phyloP scores from a whole-genome alignment of 2,329 filamentous ascomycete species.

The Chalaropsis ovoidea region DNA sequence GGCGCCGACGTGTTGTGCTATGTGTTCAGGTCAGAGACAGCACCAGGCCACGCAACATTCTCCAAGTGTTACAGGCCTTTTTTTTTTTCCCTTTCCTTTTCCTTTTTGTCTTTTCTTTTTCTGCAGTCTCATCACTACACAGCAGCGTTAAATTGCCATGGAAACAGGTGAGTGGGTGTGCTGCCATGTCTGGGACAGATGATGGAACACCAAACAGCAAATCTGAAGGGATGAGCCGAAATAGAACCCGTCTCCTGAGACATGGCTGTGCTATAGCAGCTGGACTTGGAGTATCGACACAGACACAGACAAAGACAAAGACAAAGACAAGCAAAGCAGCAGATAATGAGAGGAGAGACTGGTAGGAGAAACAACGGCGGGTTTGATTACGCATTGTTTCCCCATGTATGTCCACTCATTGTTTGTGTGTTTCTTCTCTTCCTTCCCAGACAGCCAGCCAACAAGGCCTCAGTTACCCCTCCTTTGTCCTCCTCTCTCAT shows the following conservation, averaged over 20 bases:
- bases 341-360: background rate
- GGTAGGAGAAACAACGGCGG: too few species aligned
- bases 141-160: background rate
- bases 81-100: background rate
- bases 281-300: background rate
- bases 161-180: background rate
- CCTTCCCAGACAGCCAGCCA: background rate
- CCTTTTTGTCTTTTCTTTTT: background rate
- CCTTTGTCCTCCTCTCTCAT: background rate
- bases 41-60: background rate
- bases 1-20: background rate
- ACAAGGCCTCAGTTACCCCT: background rate
- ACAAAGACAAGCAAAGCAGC: background rate
- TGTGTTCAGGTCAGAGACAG: background rate
- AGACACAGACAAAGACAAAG: background rate
- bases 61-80: too few species aligned
- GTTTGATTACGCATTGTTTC: too few species aligned
- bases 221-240: background rate
- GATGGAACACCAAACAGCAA: background rate
- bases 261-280: conserved; percentile 8
- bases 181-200: background rate
- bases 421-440: too few species aligned
- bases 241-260: conserved; percentile 11
- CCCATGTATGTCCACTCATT: too few species aligned
- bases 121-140: background rate